These are phyloP conservation scores for Didymella arachidicola DNA, from an alignment of 2,329 filamentous ascomycete genomes.

Conservation along the genomic window DNA sequence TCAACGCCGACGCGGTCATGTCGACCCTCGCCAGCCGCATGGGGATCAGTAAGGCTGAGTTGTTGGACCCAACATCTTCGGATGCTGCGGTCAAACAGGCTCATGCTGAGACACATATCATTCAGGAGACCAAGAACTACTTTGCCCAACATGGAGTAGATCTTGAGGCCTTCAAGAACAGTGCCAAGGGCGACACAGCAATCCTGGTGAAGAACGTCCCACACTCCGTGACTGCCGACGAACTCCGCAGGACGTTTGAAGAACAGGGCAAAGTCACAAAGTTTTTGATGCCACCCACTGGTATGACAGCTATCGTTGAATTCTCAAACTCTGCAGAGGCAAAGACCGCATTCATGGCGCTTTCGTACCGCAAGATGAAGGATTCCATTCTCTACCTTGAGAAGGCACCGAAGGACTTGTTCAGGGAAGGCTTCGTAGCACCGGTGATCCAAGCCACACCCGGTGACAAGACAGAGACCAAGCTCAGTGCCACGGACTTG, in stretches of 20 bases:
- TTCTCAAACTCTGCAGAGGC: slow-evolving; percentile 81
- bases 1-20: slow-evolving; percentile 94
- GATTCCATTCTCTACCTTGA: slow-evolving; percentile 92
- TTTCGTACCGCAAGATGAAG: slow-evolving; percentile 90
- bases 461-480: slow-evolving; percentile 50
- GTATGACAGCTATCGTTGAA: slow-evolving; percentile 92
- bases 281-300: slow-evolving; percentile 89
- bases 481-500: slow-evolving; percentile 73
- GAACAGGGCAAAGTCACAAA: slow-evolving; percentile 82
- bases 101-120: slow-evolving; percentile 93
- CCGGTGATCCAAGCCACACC: slow-evolving; percentile 48
- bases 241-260: slow-evolving; percentile 82
- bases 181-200: slow-evolving; percentile 81
- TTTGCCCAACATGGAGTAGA: slow-evolving; percentile 89
- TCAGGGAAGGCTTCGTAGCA: slow-evolving; percentile 54
- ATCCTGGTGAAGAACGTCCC: slow-evolving; percentile 96
- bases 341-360: slow-evolving; percentile 79
- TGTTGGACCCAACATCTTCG: slow-evolving; percentile 93
- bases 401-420: slow-evolving; percentile 86
- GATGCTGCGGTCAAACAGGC: slow-evolving; percentile 97
- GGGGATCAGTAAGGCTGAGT: slow-evolving; percentile 86
- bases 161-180: slow-evolving; percentile 86
- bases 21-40: slow-evolving; percentile 85
- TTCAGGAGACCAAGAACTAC: slow-evolving; percentile 94
- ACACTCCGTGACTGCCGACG: slow-evolving; percentile 79